Percentiles rank a stretch among this genome's conserved stretches.
Conservation (phyloP, 2,329 filamentous ascomycete species). For the Monosporascus sp. region DNA sequence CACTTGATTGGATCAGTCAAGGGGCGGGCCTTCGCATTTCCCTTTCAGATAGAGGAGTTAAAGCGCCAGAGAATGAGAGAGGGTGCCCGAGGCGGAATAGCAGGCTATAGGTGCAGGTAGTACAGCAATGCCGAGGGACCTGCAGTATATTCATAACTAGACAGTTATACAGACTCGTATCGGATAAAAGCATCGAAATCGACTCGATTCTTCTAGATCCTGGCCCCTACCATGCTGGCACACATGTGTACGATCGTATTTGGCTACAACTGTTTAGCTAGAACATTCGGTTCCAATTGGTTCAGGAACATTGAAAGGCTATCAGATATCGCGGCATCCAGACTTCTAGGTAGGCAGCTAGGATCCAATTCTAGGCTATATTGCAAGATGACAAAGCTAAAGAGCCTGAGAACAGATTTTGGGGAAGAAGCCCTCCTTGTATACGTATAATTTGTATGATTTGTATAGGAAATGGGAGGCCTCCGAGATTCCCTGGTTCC, state of each 20-base stretch:
- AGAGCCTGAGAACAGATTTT: too few relatives aligned
- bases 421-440: too few relatives aligned
- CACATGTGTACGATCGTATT: not conserved
- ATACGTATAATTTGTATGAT: too few relatives aligned
- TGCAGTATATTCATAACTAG: slow-evolving; percentile 4
- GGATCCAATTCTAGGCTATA: too few relatives aligned
- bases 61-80: not conserved
- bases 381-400: too few relatives aligned
- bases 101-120: not conserved
- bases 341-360: too few relatives aligned
- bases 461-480: too few relatives aligned
- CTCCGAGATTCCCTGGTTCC: too few relatives aligned
- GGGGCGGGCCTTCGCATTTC: slow-evolving; percentile 8
- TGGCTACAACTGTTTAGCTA: not conserved
- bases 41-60: slow-evolving; percentile 8
- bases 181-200: not conserved
- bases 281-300: too few relatives aligned
- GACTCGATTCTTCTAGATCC: not conserved
- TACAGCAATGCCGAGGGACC: not conserved
- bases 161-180: not conserved
- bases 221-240: too few relatives aligned
- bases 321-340: too few relatives aligned
- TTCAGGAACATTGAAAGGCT: too few relatives aligned
- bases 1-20: slow-evolving; percentile 7
- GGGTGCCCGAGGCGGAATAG: not conserved